Base-by-base conservation (phyloP, 78 protist species). In the Speleostelium caveatum region DNA sequence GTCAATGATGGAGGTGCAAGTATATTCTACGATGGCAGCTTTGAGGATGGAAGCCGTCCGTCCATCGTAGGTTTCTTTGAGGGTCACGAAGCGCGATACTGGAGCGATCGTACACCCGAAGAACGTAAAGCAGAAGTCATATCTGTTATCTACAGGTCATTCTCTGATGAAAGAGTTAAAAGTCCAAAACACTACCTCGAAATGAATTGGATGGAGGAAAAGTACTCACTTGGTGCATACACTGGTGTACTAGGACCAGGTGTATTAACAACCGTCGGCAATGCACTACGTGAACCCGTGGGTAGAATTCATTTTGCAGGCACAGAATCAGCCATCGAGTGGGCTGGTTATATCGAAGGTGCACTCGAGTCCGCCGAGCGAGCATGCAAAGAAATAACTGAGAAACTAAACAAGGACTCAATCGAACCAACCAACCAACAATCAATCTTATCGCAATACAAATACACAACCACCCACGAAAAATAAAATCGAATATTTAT, bases 241-340 rank as follows among this genome's bases (percentile, higher is more conserved):
- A 61, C 58, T 33, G 42, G 67, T 28, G 10, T 60, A 7, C 12
- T 58, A n/a, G 38, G 39, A 5, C 68, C 83, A 59, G 55, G 66
- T 3, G 39, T 63, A 1, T 55, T 59, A 8, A 39, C 77, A 22
- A 0, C 4, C 0, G 1, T n/a, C 24, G 71, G 79, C 41, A 36
- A 73, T 21, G 28, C 92, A 5, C 58, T 94, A 22, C 2, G 96
- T 5, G 49, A 86, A 51, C 93, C 93, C 4, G 21, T 59, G 16
- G 95, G 89, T 0, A 38, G 33, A 7, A 66, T 94, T 60, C 96
- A 94, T 51, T 94, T 63, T 41, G 96, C 96, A 5, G 96, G 95
- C 28, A 86, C 96, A 2, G 96, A 94, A 51, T 90, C 96, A 10
- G 92, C 95, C 26, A 89, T 74, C 0, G 75, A 89, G 17, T 94